Conservation (phyloP, 2,329 filamentous ascomycete genomes). For the Shiraia sp. region DNA sequence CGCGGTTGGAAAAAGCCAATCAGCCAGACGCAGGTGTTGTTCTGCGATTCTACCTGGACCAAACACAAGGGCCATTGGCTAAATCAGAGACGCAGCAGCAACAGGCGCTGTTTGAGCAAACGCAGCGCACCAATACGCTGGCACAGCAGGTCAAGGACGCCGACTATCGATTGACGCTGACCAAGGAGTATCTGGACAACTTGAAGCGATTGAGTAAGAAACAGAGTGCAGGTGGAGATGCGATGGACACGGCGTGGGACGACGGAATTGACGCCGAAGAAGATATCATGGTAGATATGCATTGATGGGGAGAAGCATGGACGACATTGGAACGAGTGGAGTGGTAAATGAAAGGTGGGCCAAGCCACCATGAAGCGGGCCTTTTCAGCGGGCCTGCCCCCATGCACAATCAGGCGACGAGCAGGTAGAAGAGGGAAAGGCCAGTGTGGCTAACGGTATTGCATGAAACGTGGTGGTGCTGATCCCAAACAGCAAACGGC, state of each 20-base stretch:
- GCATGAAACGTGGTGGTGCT: constrained; percentile 31
- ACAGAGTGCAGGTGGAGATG: constrained; percentile 34
- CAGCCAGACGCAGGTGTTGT: constrained; percentile 49
- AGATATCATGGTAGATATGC: constrained; percentile 46
- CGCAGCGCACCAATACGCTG: constrained; percentile 54
- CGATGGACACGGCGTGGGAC: constrained; percentile 44
- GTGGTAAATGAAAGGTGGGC: background rate
- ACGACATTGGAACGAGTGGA: background rate
- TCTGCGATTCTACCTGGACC: constrained; percentile 57
- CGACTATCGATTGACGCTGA: constrained; percentile 60
- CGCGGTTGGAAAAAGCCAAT: constrained; percentile 52
- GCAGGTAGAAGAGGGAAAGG: constrained; percentile 9
- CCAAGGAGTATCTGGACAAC: constrained; percentile 62
- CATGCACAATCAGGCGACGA: background rate
- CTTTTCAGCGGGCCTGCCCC: too few species aligned
- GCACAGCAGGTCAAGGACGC: constrained; percentile 57
- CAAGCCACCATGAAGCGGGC: background rate
- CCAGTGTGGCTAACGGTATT: constrained; percentile 31
- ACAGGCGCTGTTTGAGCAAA: constrained; percentile 54
- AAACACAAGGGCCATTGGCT: constrained; percentile 41
- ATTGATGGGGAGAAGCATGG: constrained; percentile 12
- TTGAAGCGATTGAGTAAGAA: constrained; percentile 54
- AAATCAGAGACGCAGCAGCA: constrained; percentile 47
- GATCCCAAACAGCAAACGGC: constrained; percentile 8
- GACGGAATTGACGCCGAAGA: constrained; percentile 41